A percentile compares a stretch with the other conserved stretches of the same genome.
Evolutionary conservation across 2,329 filamentous ascomycete species (phyloP).

Genomic region (Colletotrichum musae): DNA sequence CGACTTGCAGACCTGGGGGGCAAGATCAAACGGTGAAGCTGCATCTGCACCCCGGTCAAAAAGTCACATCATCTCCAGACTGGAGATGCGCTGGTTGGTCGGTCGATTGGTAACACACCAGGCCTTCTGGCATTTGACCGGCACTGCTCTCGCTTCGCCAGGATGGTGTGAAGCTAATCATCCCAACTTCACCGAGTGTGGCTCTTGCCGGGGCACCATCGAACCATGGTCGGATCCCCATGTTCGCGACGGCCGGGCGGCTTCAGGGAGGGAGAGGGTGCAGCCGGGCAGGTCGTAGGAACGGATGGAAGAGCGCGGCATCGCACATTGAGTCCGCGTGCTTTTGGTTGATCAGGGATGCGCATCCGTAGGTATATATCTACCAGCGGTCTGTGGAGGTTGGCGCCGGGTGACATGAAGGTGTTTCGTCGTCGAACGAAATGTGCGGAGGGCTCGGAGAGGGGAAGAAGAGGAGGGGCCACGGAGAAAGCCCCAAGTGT

Average conservation of each 20-base stretch:
- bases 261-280: background rate
- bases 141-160: conserved; percentile 30
- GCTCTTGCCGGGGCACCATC: conserved; percentile 20
- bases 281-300: too few relatives aligned
- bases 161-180: conserved; percentile 36
- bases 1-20: conserved; percentile 27
- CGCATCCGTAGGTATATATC: background rate
- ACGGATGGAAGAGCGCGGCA: conserved; percentile 1
- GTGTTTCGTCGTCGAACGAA: background rate
- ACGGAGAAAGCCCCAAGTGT: background rate
- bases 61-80: conserved; percentile 18
- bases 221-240: conserved; percentile 24
- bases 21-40: conserved; percentile 23
- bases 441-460: background rate
- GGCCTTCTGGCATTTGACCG: conserved; percentile 32
- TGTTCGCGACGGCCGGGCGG: conserved; percentile 8
- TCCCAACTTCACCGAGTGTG: conserved; percentile 34
- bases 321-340: background rate
- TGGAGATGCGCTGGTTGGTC: conserved; percentile 21
- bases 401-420: background rate
- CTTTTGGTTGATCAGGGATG: too few relatives aligned
- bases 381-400: background rate
- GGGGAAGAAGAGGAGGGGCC: background rate
- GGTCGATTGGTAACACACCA: conserved; percentile 9
- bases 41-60: conserved; percentile 13